A percentile compares a stretch with the other conserved stretches of the same genome.
Conservation (phyloP, 441 rosid genomes). For the Biscutella laevigata region DNA sequence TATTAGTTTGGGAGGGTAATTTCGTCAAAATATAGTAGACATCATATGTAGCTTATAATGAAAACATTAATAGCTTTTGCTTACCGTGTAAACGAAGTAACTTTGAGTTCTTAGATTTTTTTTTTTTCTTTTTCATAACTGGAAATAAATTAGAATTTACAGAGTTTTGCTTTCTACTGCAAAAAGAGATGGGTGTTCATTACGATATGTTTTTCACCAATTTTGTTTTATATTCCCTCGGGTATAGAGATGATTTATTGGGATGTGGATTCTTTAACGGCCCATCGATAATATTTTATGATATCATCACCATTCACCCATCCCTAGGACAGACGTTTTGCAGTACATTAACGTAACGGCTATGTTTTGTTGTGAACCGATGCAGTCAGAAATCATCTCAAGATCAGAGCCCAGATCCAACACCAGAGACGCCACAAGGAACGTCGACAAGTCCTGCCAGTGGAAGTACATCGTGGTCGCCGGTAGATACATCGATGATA, state of each 20-base stretch:
- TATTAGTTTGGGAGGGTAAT: background rate
- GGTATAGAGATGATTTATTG: background rate
- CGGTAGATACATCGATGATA: conserved; percentile 72
- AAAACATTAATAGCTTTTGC: conserved; percentile 9
- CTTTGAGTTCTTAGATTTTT: background rate
- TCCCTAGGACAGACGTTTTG: conserved; percentile 45
- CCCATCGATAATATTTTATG: conserved; percentile 5
- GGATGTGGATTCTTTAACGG: conserved; percentile 27
- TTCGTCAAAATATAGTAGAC: background rate
- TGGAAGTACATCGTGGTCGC: conserved; percentile 46
- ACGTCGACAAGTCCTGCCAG: conserved; percentile 8
- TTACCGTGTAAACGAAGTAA: conserved; percentile 12
- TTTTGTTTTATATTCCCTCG: background rate
- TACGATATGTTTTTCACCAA: background rate
- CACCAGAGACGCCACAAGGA: conserved; percentile 13
- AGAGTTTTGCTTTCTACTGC: conserved; percentile 15
- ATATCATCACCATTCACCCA: background rate
- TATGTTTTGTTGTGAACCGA: background rate
- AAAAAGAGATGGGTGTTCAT: background rate
- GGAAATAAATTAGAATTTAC: background rate
- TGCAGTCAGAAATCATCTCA: conserved; percentile 76
- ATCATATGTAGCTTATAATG: conserved; percentile 9
- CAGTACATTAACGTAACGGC: conserved; percentile 38
- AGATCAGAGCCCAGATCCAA: conserved; percentile 27
- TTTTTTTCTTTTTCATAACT: background rate